phyloP scores from a whole-genome alignment of 1,284 basidiomycete genomes.

The Vanrija pseudolonga region DNA sequence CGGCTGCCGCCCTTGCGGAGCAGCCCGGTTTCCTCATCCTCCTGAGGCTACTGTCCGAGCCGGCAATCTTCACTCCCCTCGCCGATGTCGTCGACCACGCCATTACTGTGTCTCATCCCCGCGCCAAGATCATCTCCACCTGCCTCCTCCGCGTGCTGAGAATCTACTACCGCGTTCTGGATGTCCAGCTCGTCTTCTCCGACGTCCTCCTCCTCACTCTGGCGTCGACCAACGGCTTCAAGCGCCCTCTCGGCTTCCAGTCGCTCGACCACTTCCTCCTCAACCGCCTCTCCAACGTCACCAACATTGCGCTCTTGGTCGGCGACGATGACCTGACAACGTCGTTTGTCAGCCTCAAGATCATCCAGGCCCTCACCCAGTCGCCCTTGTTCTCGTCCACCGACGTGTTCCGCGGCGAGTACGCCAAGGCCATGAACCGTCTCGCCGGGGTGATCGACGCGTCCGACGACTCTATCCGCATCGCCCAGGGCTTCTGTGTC shows the following conservation, averaged over 20 bases:
- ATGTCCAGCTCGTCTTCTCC: constrained; percentile 82
- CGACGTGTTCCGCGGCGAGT: constrained; percentile 60
- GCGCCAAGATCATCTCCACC: constrained; percentile 47
- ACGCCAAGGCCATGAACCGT: constrained; percentile 52
- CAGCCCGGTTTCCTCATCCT: constrained; percentile 90
- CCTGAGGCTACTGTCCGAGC: constrained; percentile 69
- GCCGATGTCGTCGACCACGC: constrained; percentile 49
- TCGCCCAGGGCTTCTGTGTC: constrained; percentile 72
- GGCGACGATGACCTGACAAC: constrained; percentile 70
- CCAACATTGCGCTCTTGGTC: constrained; percentile 78
- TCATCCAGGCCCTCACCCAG: constrained; percentile 63
- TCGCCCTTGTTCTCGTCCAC: constrained; percentile 55
- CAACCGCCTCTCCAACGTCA: constrained; percentile 67
- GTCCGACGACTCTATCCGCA: constrained; percentile 79
- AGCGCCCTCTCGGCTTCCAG: constrained; percentile 35
- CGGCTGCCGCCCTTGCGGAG: constrained; percentile 44
- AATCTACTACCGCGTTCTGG: constrained; percentile 75
- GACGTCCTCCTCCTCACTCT: constrained; percentile 81
- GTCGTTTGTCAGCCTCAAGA: constrained; percentile 73
- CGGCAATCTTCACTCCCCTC: constrained; percentile 55
- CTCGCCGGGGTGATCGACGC: constrained; percentile 76
- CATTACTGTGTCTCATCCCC: constrained; percentile 55
- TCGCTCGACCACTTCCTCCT: constrained; percentile 74
- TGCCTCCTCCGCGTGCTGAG: constrained; percentile 77
- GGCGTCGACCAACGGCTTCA: constrained; percentile 52